Evolutionary conservation across 2,329 filamentous ascomycete species (phyloP), one percentile per base, ranked within the genome.

Genomic region (Thelonectria discophora): DNA sequence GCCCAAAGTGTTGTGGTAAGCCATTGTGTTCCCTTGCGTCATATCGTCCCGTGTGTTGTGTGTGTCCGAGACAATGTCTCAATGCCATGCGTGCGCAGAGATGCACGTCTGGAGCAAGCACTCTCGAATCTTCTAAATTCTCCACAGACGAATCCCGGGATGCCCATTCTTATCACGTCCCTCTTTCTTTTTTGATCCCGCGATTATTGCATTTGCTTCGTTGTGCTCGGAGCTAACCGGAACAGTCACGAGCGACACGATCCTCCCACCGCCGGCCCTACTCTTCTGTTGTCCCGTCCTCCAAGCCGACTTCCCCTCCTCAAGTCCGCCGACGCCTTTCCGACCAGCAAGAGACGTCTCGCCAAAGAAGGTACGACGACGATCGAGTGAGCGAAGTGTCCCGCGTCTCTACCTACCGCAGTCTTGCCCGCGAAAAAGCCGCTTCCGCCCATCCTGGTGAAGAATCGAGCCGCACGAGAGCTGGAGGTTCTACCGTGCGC

Each of bases 261-360:
- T 76, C 79, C 8, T 76, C 79, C 7, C 80, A 83, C 65, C 81
- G 84, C 43, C 81, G 85, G 10, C 85, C 85, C 5, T 76, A 86
- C 8, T 88, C 86, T 11, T 79, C 82, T 7, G 80, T 79, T 21
- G 74, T 85, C 17, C 78, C 82, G 15, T 75, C 82, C 17, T 78
- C 82, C 63, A 79, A 82, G 48, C 77, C 80, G 17, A 74, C 77
- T 7, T 86, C 84, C 1, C 85, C 85, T 47, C 81, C 85, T 15
- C 79, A 78, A 48, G 65, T 84, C 24, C 75, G 76, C 57, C 82
- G 85, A 39, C 84, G 86, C 21, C 77, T 87, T 40, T 88, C 86
- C 2, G 86, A 88, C 55, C 84, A 85, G 67, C 81, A 84, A 64
- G 84, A 86, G 40, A 79, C 76, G 12, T 75, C 74, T 65, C 72